Evolutionary conservation across 2,329 filamentous ascomycete genomes (phyloP).

Genomic region (Samsoniella hepiali): DNA sequence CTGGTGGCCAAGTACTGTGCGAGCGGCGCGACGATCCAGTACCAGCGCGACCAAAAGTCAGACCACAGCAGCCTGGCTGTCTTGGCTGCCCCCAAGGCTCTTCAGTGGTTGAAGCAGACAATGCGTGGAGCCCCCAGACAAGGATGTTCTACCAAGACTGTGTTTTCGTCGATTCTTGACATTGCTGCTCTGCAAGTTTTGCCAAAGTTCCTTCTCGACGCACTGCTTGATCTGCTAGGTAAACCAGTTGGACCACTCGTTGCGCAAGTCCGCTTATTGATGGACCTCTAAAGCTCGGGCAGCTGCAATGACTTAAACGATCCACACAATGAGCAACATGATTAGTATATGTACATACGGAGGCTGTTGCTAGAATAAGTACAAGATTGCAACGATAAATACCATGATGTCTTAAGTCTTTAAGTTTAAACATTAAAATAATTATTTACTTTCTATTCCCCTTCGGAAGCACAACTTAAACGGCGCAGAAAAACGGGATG

Average conservation of each 20-base stretch:
- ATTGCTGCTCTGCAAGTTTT: conserved; percentile 17
- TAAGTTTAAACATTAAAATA: not conserved
- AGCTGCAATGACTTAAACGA: not conserved
- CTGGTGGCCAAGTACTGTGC: conserved; percentile 42
- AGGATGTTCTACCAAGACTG: conserved; percentile 9
- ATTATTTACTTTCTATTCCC: too few relatives aligned
- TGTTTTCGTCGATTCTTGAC: conserved; percentile 21
- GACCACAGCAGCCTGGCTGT: conserved; percentile 32
- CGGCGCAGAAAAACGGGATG: conserved; percentile 23
- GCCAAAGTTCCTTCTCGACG: conserved; percentile 20
- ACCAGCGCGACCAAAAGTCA: conserved; percentile 41
- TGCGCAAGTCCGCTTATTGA: not conserved
- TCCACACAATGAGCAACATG: not conserved
- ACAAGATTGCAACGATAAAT: not conserved
- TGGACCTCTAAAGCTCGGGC: not conserved
- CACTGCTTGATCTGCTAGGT: conserved; percentile 19
- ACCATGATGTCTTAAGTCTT: not conserved
- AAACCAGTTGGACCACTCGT: conserved; percentile 20
- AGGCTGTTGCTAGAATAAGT: not conserved
- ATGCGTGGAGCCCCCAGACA: conserved; percentile 16
- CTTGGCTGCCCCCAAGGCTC: conserved; percentile 20
- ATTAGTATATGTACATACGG: not conserved
- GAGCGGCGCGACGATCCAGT: conserved; percentile 39
- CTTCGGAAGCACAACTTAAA: conserved; percentile 1
- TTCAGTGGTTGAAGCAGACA: conserved; percentile 21